phyloP scores from a whole-genome alignment of 2,329 filamentous ascomycete species.

The Trichoderma arundinaceum region DNA sequence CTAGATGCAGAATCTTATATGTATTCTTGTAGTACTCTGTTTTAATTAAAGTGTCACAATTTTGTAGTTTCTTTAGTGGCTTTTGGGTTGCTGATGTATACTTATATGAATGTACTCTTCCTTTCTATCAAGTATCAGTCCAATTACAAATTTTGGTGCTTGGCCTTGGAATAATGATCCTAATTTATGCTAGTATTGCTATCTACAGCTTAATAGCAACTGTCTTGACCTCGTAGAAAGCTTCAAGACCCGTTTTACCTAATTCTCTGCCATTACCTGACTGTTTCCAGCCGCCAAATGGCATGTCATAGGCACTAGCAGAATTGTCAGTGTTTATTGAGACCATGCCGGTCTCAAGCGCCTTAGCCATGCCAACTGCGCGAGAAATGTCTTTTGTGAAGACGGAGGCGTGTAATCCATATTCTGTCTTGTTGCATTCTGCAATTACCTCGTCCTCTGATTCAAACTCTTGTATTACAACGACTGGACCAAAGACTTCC shows the following conservation, averaged over 20 bases:
- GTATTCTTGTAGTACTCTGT: no score
- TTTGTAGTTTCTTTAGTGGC: no score
- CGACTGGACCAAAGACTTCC: slow-evolving; percentile 44
- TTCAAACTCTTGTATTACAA: slow-evolving; percentile 38
- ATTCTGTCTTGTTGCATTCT: slow-evolving; percentile 50
- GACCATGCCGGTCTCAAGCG: slow-evolving; percentile 56
- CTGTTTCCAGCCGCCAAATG: slow-evolving; percentile 59
- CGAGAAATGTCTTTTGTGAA: slow-evolving; percentile 57
- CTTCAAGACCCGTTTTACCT: slow-evolving; percentile 49
- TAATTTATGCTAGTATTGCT: background rate
- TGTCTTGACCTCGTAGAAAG: slow-evolving; percentile 47
- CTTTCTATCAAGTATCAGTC: no score
- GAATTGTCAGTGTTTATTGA: slow-evolving; percentile 43
- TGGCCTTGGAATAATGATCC: background rate
- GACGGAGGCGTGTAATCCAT: slow-evolving; percentile 59
- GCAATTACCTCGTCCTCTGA: slow-evolving; percentile 39
- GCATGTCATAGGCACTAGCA: slow-evolving; percentile 35
- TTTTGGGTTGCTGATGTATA: no score
- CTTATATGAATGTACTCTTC: no score
- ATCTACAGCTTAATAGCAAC: slow-evolving; percentile 14
- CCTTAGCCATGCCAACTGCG: slow-evolving; percentile 46
- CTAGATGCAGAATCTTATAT: no score
- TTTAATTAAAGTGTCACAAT: no score
- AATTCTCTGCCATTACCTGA: slow-evolving; percentile 61
- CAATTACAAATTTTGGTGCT: no score